A percentile compares a stretch with the other conserved stretches of the same genome.
Evolutionary conservation across 2,329 filamentous ascomycete species (phyloP).

Genomic region (Dothidotthia symphoricarpi): DNA sequence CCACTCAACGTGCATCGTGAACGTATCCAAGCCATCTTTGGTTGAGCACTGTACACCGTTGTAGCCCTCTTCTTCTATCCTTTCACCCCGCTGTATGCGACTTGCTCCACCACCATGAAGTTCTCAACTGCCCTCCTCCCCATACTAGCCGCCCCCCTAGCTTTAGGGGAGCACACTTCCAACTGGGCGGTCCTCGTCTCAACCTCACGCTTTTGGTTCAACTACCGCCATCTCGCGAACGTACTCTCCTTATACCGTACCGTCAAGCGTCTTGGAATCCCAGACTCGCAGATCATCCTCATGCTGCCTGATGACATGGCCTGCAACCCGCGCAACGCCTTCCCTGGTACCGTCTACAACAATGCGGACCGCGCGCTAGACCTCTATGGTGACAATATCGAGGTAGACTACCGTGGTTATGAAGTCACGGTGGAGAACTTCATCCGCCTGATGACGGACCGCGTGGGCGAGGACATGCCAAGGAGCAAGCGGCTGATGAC

Average conservation of each 20-base stretch:
- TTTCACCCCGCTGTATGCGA: neutral
- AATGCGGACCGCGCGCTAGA: constrained; percentile 95
- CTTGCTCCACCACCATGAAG: constrained; percentile 21
- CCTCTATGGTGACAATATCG: constrained; percentile 96
- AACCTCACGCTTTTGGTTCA: constrained; percentile 99
- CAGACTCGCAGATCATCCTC: constrained; percentile 97
- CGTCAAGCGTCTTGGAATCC: constrained; percentile 95
- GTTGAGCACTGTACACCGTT: neutral
- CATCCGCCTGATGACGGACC: constrained; percentile 89
- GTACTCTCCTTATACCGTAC: constrained; percentile 96
- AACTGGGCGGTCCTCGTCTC: constrained; percentile 99
- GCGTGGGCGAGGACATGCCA: constrained; percentile 91
- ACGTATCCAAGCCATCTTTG: neutral
- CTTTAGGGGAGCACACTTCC: constrained; percentile 78
- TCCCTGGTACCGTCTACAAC: constrained; percentile 96
- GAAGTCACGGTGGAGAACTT: constrained; percentile 99
- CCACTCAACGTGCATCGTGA: constrained; percentile 20
- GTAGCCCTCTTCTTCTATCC: neutral
- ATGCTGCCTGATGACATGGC: constrained; percentile 99
- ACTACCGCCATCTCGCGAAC: constrained; percentile 97
- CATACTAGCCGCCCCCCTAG: constrained; percentile 40
- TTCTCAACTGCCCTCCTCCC: constrained; percentile 25
- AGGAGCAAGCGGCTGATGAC: constrained; percentile 90
- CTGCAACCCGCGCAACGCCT: constrained; percentile 97
- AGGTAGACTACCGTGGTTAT: constrained; percentile 97